These are phyloP conservation scores for Syzygium grande DNA, from an alignment of 345 rosid genomes.

Conservation along the genomic window DNA sequence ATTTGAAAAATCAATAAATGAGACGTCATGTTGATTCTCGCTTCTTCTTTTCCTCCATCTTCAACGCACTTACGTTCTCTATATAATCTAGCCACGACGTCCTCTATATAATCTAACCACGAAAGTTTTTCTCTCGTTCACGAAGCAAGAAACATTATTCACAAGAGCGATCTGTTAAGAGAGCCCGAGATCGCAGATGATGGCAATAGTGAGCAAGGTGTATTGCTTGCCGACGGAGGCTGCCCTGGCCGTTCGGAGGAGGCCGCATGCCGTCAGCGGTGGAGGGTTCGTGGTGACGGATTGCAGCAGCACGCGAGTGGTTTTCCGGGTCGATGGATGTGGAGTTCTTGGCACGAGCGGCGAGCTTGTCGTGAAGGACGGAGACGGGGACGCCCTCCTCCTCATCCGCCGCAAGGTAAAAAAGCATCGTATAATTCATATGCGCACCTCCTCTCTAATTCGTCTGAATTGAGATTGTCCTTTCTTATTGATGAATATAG, in stretches of 20 bases:
- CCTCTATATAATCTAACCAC: neutral
- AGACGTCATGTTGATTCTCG: neutral
- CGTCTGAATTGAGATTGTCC: neutral
- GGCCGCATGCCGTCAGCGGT: conserved; percentile 68
- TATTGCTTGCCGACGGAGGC: conserved; percentile 51
- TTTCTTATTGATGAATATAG: neutral
- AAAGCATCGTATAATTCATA: neutral
- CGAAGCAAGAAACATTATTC: neutral
- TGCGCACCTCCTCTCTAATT: neutral
- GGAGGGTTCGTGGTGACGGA: conserved; percentile 92
- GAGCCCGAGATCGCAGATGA: neutral
- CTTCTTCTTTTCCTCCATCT: neutral
- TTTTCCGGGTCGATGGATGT: conserved; percentile 80
- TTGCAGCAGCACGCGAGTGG: conserved; percentile 27
- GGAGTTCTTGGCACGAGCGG: conserved; percentile 61
- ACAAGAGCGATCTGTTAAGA: neutral
- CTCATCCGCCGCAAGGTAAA: conserved; percentile 71
- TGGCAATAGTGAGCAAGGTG: conserved; percentile 54
- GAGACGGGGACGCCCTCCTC: conserved; percentile 47
- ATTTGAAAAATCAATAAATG: neutral
- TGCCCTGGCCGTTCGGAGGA: conserved; percentile 52
- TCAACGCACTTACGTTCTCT: neutral
- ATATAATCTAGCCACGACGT: neutral
- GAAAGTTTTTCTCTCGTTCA: neutral
- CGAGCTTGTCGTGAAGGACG: conserved; percentile 46